phyloP scores from a whole-genome alignment of 345 rosid species.

The Hypericum perforatum region DNA sequence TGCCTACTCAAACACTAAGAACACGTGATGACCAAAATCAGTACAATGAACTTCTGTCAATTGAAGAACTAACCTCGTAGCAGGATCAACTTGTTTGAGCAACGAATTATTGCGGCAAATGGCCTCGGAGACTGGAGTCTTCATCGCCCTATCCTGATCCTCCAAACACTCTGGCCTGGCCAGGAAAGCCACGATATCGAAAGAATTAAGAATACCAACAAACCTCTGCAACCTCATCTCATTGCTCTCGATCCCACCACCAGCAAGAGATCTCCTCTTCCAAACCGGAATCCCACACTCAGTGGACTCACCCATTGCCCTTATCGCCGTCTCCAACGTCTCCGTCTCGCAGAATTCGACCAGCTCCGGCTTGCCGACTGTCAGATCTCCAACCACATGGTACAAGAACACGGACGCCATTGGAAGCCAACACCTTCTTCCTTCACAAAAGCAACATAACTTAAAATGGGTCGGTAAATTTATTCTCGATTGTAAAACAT shows the following conservation, averaged over 20 bases:
- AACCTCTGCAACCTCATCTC: slow-evolving; percentile 78
- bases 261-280: slow-evolving; percentile 53
- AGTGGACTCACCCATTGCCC: slow-evolving; percentile 76
- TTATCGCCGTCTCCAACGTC: slow-evolving; percentile 74
- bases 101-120: slow-evolving; percentile 47
- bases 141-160: slow-evolving; percentile 75
- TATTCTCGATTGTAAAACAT: no score
- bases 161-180: slow-evolving; percentile 61
- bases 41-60: no score
- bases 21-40: no score
- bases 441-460: no score
- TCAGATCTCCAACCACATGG: slow-evolving; percentile 96
- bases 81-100: slow-evolving; percentile 87
- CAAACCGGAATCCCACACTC: slow-evolving; percentile 94
- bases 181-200: slow-evolving; percentile 70
- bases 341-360: slow-evolving; percentile 75
- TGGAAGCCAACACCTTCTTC: neutral
- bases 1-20: no score
- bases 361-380: slow-evolving; percentile 95
- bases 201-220: slow-evolving; percentile 77
- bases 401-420: slow-evolving; percentile 90
- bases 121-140: slow-evolving; percentile 71
- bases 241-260: slow-evolving; percentile 42
- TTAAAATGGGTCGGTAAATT: no score
- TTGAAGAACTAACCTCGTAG: slow-evolving; percentile 46